Base-by-base conservation (phyloP, 2,329 filamentous ascomycete species). In the Venturia oleaginea region DNA sequence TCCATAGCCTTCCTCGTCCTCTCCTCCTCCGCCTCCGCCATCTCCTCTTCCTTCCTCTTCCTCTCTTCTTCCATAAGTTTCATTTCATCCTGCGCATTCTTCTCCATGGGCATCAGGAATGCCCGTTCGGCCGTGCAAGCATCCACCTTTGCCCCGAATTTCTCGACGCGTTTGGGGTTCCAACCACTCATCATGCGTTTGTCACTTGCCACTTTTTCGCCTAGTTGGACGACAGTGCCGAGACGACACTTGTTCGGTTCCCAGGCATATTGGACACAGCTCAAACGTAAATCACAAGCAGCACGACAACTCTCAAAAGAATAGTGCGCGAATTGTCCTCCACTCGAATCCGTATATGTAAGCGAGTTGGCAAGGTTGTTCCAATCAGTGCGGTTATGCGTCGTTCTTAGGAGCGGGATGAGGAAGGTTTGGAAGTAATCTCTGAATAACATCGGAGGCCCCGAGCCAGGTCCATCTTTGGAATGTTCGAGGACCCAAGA, bases 401-500 rank as follows among this genome's bases (percentile, higher is more conserved):
- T 27, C n/a, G 37, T 37, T 11, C 59, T 22, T 17, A 65, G 15
- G 11, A 65, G 59, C 32, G 59, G 43, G 19, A 65, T n/a, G 24
- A 66, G 32, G 46, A 66, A 66, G 7, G 24, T 54, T 42, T 64
- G 40, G 57, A 66, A 66, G 42, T 65, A 65, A 37, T 65, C 61
- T 40, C 43, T 63, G 37, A 57, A 65, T n/a, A 63, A 37, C 43
- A 65, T 65, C 10, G 64, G 64, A 6, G 46, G 60, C 1, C 19
- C 34, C 4, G 27, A 13, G 34, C 38, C 40, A 3, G 32, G n/a
- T n/a, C 40, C 61, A 4, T 64, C 48, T 17, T 48, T 54, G 27
- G 30, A 54, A 38, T 65, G 59, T 32, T 65, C 32, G 19, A 34
- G 30, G 24, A 42, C 43, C 75, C 75, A 77, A 1, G 69, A 69